Evolutionary conservation across 768 basidiomycete genomes (phyloP).

Genomic region (Goffeauzyma gilvescens): DNA sequence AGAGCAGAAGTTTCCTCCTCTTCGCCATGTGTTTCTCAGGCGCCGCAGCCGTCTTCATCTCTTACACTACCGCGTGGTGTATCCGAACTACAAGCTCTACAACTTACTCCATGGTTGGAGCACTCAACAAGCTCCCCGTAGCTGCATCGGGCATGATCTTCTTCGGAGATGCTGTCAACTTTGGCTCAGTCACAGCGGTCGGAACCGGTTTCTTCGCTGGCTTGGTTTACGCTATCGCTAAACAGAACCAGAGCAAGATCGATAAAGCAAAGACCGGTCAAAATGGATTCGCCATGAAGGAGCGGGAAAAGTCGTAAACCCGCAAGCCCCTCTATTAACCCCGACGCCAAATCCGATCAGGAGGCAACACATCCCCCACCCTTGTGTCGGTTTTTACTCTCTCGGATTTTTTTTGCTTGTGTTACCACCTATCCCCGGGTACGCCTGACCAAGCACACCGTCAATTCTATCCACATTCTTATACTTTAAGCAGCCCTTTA

Average conservation of each 20-base stretch:
- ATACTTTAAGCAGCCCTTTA: too few species aligned
- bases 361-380: too few species aligned
- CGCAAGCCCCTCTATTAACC: too few species aligned
- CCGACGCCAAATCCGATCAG: too few species aligned
- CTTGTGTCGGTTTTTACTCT: too few species aligned
- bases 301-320: too few species aligned
- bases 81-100: constrained; percentile 88
- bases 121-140: constrained; percentile 50
- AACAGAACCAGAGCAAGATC: constrained; percentile 71
- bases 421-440: too few species aligned
- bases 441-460: too few species aligned
- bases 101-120: constrained; percentile 59
- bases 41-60: constrained; percentile 92
- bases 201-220: constrained; percentile 78
- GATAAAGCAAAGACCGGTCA: constrained; percentile 37
- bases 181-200: constrained; percentile 75
- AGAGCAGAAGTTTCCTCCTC: constrained; percentile 57
- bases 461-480: too few species aligned
- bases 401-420: too few species aligned
- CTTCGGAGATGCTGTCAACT: constrained; percentile 61
- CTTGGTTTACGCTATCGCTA: constrained; percentile 76
- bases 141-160: constrained; percentile 90
- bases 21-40: constrained; percentile 87
- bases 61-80: constrained; percentile 97
- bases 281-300: constrained; percentile 4